Percentiles rank a stretch among this genome's conserved stretches.
These are phyloP conservation scores for Pleurotus djamor DNA, from an alignment of 768 basidiomycete species.

Conservation along the genomic window DNA sequence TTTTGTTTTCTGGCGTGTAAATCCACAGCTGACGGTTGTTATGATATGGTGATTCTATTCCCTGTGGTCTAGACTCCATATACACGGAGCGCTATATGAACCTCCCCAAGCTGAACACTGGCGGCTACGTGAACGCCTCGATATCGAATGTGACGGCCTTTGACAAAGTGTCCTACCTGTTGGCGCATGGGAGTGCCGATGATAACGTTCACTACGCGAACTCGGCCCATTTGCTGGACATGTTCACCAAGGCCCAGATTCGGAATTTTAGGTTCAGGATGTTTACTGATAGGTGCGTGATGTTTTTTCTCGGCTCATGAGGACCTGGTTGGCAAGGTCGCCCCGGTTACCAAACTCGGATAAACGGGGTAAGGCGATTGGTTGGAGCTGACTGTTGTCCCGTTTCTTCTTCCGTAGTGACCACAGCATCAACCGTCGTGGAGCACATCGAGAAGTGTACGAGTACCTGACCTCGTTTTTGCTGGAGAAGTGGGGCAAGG, in stretches of 20 bases:
- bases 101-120: conserved; percentile 71
- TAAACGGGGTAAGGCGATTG: conserved; percentile 15
- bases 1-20: neutral
- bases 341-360: conserved; percentile 4
- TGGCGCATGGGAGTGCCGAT: conserved; percentile 93
- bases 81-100: conserved; percentile 99
- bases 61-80: conserved; percentile 66
- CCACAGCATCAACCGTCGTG: conserved; percentile 71
- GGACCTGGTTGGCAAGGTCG: conserved; percentile 2
- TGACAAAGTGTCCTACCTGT: conserved; percentile 71
- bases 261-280: conserved; percentile 84
- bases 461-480: conserved; percentile 86
- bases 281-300: conserved; percentile 89
- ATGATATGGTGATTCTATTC: neutral
- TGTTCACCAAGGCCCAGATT: conserved; percentile 79
- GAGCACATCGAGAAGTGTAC: conserved; percentile 82
- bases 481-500: conserved; percentile 91
- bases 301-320: conserved; percentile 11
- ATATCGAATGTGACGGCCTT: conserved; percentile 90
- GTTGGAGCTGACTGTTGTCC: conserved; percentile 7
- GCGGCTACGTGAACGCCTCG: conserved; percentile 88
- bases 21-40: neutral
- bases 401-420: conserved; percentile 49
- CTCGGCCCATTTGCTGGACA: conserved; percentile 88
- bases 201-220: conserved; percentile 97